Percentiles rank a stretch among this genome's conserved stretches.
Evolutionary conservation across 2,329 filamentous ascomycete species (phyloP).

Genomic region (Orbilia ellipsospora): DNA sequence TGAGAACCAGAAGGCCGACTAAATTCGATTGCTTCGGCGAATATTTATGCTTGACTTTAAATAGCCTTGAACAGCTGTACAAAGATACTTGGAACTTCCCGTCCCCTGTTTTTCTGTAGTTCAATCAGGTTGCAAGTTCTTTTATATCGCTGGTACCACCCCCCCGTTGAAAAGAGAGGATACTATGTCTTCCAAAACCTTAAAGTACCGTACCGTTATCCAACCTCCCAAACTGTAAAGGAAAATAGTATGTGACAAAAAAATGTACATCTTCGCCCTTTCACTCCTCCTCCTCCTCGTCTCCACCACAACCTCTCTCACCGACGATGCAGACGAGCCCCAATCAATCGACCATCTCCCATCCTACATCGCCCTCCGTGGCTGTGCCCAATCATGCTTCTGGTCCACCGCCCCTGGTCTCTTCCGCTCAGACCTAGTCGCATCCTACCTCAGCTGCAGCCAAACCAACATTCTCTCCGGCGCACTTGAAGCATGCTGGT

Average conservation of each 20-base stretch:
- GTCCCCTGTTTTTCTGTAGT: too few relatives aligned
- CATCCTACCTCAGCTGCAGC: conserved; percentile 41
- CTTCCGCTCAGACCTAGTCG: conserved; percentile 40
- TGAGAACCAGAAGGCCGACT: too few relatives aligned
- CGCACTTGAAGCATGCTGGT: conserved; percentile 47
- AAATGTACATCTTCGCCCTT: background rate
- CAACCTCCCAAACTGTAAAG: too few relatives aligned
- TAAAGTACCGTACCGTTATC: too few relatives aligned
- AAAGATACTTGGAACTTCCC: too few relatives aligned
- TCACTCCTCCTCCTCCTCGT: background rate
- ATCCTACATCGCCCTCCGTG: conserved; percentile 30
- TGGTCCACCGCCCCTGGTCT: conserved; percentile 28
- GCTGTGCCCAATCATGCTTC: conserved; percentile 46
- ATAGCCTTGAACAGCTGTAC: too few relatives aligned
- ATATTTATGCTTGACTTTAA: too few relatives aligned
- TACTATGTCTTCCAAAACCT: too few relatives aligned
- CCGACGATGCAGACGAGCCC: conserved; percentile 13
- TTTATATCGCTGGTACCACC: too few relatives aligned
- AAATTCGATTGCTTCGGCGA: too few relatives aligned
- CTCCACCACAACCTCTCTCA: background rate
- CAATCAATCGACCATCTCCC: conserved; percentile 30
- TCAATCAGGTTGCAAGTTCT: too few relatives aligned
- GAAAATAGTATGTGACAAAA: background rate
- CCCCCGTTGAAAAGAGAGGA: too few relatives aligned
- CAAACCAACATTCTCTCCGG: conserved; percentile 41